Evolutionary conservation across 345 rosid genomes (phyloP).

Genomic region (Euphorbia peplus): DNA sequence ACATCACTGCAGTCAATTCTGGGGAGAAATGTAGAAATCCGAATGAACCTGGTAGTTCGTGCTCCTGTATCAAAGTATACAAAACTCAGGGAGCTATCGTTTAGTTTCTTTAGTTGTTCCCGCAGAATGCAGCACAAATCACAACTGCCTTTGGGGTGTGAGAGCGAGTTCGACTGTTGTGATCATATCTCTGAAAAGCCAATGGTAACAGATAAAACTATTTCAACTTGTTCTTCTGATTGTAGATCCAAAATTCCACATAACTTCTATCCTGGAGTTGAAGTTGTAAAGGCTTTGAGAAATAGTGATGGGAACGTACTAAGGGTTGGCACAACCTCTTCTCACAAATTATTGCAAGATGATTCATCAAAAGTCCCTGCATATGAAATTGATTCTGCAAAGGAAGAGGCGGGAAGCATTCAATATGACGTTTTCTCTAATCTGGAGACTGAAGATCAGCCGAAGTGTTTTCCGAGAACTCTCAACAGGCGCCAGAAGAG

Average conservation of each 20-base stretch:
- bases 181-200: slow-evolving; percentile 48
- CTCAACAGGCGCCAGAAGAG: slow-evolving; percentile 35
- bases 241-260: slow-evolving; percentile 36
- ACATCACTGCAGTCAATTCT: slow-evolving; percentile 68
- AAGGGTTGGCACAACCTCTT: slow-evolving; percentile 41
- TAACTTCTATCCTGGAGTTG: slow-evolving; percentile 27
- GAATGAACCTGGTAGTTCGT: slow-evolving; percentile 56
- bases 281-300: slow-evolving; percentile 52
- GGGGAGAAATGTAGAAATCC: slow-evolving; percentile 86
- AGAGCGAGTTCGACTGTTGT: slow-evolving; percentile 43
- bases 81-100: slow-evolving; percentile 53
- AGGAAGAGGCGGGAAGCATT: slow-evolving; percentile 24
- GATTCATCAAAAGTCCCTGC: slow-evolving; percentile 24
- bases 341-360: slow-evolving; percentile 35
- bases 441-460: slow-evolving; percentile 33
- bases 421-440: slow-evolving; percentile 15
- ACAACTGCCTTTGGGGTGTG: slow-evolving; percentile 31
- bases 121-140: slow-evolving; percentile 54
- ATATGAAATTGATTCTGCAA: slow-evolving; percentile 26
- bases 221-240: slow-evolving; percentile 32
- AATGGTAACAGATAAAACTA: slow-evolving; percentile 29
- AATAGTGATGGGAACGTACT: slow-evolving; percentile 72
- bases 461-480: slow-evolving; percentile 41
- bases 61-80: slow-evolving; percentile 44
- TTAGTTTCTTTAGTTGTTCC: slow-evolving; percentile 70